These are phyloP conservation scores for Neoarthrinium moseri DNA, from an alignment of 2,329 filamentous ascomycete genomes.

Conservation along the genomic window DNA sequence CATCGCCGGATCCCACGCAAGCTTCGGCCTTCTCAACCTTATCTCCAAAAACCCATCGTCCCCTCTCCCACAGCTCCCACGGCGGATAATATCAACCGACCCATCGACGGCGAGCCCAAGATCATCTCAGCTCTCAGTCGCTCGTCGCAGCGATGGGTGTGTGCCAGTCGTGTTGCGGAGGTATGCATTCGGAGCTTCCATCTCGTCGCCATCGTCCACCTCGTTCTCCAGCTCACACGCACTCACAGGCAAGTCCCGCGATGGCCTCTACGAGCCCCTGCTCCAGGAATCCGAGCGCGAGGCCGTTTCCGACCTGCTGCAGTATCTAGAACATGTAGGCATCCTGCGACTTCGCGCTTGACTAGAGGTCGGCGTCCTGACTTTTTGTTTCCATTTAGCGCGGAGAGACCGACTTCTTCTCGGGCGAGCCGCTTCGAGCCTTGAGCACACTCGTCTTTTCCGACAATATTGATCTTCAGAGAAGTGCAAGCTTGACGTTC, in stretches of 20 bases:
- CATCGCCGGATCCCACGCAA: too few relatives aligned
- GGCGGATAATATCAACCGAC: too few relatives aligned
- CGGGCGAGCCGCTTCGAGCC: constrained; percentile 88
- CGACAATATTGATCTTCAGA: constrained; percentile 96
- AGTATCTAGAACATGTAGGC: constrained; percentile 93
- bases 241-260: constrained; percentile 69
- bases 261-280: constrained; percentile 81
- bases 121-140: too few relatives aligned
- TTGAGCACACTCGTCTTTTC: constrained; percentile 96
- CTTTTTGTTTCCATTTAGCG: constrained; percentile 54
- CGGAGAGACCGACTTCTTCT: constrained; percentile 97
- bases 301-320: constrained; percentile 90
- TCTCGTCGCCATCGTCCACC: background rate
- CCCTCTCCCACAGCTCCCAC: too few relatives aligned
- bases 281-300: constrained; percentile 95
- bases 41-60: too few relatives aligned
- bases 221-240: background rate
- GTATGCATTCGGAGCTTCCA: constrained; percentile 18
- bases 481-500: constrained; percentile 96
- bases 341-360: constrained; percentile 5
- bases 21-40: too few relatives aligned
- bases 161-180: constrained; percentile 35
- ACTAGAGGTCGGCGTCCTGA: background rate
- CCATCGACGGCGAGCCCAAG: too few relatives aligned
- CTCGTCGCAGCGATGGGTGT: constrained; percentile 28